These are phyloP conservation scores for Andrographis paniculata DNA, from an alignment of 305 asterid species.

Conservation along the genomic window DNA sequence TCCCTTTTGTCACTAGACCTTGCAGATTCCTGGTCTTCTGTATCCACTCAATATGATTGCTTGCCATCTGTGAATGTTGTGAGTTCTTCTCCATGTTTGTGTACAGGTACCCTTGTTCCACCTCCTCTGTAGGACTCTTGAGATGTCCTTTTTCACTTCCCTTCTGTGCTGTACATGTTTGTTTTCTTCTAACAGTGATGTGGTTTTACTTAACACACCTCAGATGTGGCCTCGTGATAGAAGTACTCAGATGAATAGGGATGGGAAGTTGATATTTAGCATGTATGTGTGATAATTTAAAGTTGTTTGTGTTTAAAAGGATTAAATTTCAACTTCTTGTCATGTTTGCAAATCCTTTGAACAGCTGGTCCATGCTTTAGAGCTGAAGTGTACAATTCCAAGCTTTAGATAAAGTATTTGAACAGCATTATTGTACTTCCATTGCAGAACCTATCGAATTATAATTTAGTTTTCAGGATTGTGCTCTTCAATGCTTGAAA, in stretches of 20 bases:
- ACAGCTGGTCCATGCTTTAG: not conserved
- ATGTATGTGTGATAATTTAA: constrained; percentile 1
- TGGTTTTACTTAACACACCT: not conserved
- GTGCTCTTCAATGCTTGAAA: not conserved
- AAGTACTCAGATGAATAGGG: not conserved
- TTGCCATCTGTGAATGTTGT: constrained; percentile 28
- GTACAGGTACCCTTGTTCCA: not conserved
- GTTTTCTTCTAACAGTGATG: not conserved
- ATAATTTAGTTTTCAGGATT: not conserved
- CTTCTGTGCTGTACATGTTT: constrained; percentile 1
- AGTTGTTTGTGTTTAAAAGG: constrained; percentile 11
- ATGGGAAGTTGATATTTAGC: not conserved
- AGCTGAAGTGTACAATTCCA: not conserved
- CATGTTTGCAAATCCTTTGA: not conserved
- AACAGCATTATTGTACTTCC: not conserved
- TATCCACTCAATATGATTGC: constrained; percentile 18
- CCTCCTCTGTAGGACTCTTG: not conserved
- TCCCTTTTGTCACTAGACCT: constrained; percentile 53
- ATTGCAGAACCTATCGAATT: not conserved
- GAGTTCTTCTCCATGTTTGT: constrained; percentile 19
- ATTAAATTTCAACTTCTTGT: not conserved
- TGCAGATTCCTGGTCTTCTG: constrained; percentile 52
- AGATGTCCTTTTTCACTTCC: constrained; percentile 1
- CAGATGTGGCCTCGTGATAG: not conserved
- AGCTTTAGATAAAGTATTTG: too few relatives aligned